phyloP scores from a whole-genome alignment of 2,329 filamentous ascomycete species.

The Didymellaceae sp. region DNA sequence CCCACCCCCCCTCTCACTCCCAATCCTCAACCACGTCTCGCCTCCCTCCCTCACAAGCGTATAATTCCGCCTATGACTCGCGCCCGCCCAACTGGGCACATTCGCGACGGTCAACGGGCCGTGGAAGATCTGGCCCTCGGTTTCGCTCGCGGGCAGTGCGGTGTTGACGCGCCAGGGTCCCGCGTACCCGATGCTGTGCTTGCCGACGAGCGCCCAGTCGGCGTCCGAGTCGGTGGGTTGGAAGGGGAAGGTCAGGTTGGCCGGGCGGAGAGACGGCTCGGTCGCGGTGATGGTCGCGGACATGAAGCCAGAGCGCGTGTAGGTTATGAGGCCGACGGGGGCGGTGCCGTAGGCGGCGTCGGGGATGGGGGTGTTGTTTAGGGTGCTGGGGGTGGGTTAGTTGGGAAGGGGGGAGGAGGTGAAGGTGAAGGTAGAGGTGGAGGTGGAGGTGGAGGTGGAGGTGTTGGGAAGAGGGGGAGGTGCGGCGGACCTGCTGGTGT shows the following conservation, averaged over 20 bases:
- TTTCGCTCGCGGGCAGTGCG: conserved; percentile 23
- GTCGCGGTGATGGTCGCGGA: conserved; percentile 38
- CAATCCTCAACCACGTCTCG: conserved; percentile 28
- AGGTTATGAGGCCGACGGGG: conserved; percentile 37
- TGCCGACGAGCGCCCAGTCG: conserved; percentile 40
- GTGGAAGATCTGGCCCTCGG: conserved; percentile 34
- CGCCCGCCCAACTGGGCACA: conserved; percentile 34
- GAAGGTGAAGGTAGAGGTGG: background rate
- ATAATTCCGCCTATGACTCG: conserved; percentile 31
- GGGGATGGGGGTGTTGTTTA: conserved; percentile 27
- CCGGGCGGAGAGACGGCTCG: conserved; percentile 26
- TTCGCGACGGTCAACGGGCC: conserved; percentile 35
- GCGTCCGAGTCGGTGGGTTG: conserved; percentile 27
- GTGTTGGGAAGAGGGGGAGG: too few species aligned
- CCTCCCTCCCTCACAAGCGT: conserved; percentile 28
- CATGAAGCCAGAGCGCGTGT: conserved; percentile 36
- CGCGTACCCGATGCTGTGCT: conserved; percentile 37
- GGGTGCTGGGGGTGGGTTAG: conserved; percentile 19
- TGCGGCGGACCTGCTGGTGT: conserved; percentile 21
- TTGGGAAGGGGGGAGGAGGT: background rate
- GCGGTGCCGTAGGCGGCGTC: conserved; percentile 29
- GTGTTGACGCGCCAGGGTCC: conserved; percentile 29
- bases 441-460: background rate
- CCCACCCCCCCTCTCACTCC: conserved; percentile 32
- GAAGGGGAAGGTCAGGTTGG: conserved; percentile 32